phyloP scores from a whole-genome alignment of 805 yeast species.

The Suhomyces xylopsoci region DNA sequence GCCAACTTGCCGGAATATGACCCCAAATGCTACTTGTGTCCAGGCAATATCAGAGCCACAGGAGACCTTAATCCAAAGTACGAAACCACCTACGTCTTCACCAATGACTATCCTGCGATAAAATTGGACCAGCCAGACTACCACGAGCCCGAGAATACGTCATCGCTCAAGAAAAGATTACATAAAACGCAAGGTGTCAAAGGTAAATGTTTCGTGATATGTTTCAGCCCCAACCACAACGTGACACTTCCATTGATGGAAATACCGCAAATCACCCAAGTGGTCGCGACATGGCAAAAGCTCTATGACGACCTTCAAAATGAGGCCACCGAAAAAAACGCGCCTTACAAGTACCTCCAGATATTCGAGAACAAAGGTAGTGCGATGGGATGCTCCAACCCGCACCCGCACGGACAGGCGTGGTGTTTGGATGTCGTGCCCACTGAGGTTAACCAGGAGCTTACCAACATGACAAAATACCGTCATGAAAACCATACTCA shows the following conservation, averaged over 20 bases:
- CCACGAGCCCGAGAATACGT: slow-evolving; percentile 14
- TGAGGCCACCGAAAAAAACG: slow-evolving; percentile 32
- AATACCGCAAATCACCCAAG: slow-evolving; percentile 37
- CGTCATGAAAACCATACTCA: slow-evolving; percentile 38
- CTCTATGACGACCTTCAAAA: slow-evolving; percentile 45
- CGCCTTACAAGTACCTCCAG: slow-evolving; percentile 59
- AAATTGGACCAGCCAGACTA: slow-evolving; percentile 52
- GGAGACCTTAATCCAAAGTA: slow-evolving; percentile 60
- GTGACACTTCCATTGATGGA: slow-evolving; percentile 64
- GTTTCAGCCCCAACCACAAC: slow-evolving; percentile 69
- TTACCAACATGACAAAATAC: slow-evolving; percentile 50
- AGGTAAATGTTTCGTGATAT: slow-evolving; percentile 69
- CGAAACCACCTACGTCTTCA: slow-evolving; percentile 55
- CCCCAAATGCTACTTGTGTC: slow-evolving; percentile 67
- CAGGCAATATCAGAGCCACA: slow-evolving; percentile 64
- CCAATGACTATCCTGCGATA: slow-evolving; percentile 72
- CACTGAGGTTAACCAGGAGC: slow-evolving; percentile 61
- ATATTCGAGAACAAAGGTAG: slow-evolving; percentile 76
- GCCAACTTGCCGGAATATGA: slow-evolving; percentile 54
- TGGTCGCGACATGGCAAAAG: slow-evolving; percentile 60
- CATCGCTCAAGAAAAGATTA: slow-evolving; percentile 38
- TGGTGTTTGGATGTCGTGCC: slow-evolving; percentile 70
- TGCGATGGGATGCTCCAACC: slow-evolving; percentile 80
- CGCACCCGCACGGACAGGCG: slow-evolving; percentile 82
- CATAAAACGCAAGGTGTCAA: slow-evolving; percentile 56